Base-by-base conservation (phyloP, 78 protist species). In the Dictyostelium intermedium region DNA sequence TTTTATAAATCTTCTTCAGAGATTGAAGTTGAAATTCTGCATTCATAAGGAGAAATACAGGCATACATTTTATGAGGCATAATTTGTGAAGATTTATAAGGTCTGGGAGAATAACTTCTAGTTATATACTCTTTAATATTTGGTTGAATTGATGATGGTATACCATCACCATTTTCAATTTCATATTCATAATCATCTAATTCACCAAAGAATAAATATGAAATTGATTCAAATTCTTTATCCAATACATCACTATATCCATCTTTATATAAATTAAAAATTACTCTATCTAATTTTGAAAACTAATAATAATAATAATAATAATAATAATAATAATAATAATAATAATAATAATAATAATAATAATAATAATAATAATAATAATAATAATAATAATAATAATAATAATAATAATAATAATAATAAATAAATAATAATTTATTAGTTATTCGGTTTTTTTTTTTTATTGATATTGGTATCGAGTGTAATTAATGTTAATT, bases 51-150 rank as follows among this genome's bases (percentile, higher is more conserved):
- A 32, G 94, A 80, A 14, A 89, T 37, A 35, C 76, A 80, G 1
- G 94, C 69, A 25, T 89, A 89, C 94, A 89, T 89, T 80, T 83
- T 89, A 47, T 89, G 94, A 23, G 94, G 94, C 81, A 89, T 74
- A 6, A 66, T 89, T 80, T 89, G 94, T 37, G 94, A 89, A 32
- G 50, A 27, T 39, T 74, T 78, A 25, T 79, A 89, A 79, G 94
- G 94, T 89, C 82, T 89, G 66, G 94, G 94, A 50, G 82, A 72
- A 89, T 89, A 89, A 47, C 94, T 89, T 80, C 94, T 60, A 11
- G 94, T 89, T 0, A 89, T 89, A 35, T 80, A 89, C 53, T 89
- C 94, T 50, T 80, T 89, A 8, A 70, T n/a, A 80, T 50, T 78
- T n/a, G 94, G 94, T 69, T 69, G 13, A n/a, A 30, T 50, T 13